Base-by-base conservation (phyloP, 208 protist species). In the Wallacemonas sp. region DNA sequence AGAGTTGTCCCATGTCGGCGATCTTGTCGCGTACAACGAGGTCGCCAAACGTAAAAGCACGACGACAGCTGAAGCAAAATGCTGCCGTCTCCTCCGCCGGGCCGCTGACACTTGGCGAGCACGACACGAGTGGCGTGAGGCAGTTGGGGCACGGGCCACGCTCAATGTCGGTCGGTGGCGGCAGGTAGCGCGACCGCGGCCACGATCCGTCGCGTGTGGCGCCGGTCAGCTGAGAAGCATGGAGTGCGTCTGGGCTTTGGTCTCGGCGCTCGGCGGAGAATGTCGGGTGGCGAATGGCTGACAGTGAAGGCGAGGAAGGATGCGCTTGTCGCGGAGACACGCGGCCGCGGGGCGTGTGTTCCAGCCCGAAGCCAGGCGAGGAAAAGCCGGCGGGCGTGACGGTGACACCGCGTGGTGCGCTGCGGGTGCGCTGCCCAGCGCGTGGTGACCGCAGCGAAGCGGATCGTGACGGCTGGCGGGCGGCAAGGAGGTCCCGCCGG, bases 11-110 rank as follows among this genome's bases (percentile, higher is more conserved):
- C 37, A 64, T 37, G 27, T 45, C 29, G 67, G 48, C 21, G 19
- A 65, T 63, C 55, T 58, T 70, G 48, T 71, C 68, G n/a, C 66
- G 55, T 2, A 63, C 45, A 6, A 19, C 24, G 42, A 95, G 65
- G 15, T 95, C 89, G 6, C 65, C 77, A 78, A 89, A 86, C 1
- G 80, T 88, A 52, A 88, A 95, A 27, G 82, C 82, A n/a, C 78
- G 74, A 27, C 77, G 68, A 62, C 89, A 95, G 62, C 73, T 83
- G 60, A 92, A 89, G 57, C 89, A 95, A 66, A 92, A 95, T 1
- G 85, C 89, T 1, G 81, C 88, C 52, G 73, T 78, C 9, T 79
- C 71, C 10, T 66, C 61, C 3, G 61, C 48, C 3, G 69, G 30
- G 1, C 76, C 80, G 1, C 46, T 52, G 38, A 38, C 33, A 1